Evolutionary conservation across 2,329 filamentous ascomycete species (phyloP).

Genomic region (Pyricularia sp.): DNA sequence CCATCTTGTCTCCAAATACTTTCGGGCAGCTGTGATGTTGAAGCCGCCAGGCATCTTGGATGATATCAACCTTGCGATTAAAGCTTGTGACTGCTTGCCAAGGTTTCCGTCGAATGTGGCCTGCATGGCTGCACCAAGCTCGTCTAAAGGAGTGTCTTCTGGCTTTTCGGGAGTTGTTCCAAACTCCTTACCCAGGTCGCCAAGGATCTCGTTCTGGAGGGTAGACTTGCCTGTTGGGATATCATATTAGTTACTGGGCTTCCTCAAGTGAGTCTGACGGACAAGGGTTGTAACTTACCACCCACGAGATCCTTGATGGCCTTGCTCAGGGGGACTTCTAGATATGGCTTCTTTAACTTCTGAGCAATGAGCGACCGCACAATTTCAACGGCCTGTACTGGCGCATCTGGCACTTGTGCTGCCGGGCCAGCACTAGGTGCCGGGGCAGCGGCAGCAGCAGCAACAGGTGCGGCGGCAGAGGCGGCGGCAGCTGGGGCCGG

Average conservation of each 20-base stretch:
- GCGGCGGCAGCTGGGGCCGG: conserved; percentile 37
- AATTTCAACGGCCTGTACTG: conserved; percentile 82
- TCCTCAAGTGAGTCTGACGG: neutral
- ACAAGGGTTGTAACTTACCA: conserved; percentile 48
- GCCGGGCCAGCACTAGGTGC: conserved; percentile 75
- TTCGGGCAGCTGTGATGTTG: conserved; percentile 92
- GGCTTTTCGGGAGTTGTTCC: conserved; percentile 97
- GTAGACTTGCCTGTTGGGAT: conserved; percentile 78
- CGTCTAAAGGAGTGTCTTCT: conserved; percentile 93
- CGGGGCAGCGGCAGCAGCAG: conserved; percentile 41
- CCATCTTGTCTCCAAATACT: conserved; percentile 92
- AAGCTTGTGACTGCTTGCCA: conserved; percentile 88
- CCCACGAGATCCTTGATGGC: conserved; percentile 98
- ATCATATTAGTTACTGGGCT: conserved; percentile 7
- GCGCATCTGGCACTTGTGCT: conserved; percentile 74
- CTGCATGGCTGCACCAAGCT: conserved; percentile 92
- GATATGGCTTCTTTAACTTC: conserved; percentile 90
- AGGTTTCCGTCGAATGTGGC: conserved; percentile 98
- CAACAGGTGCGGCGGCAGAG: conserved; percentile 37
- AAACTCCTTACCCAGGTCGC: conserved; percentile 96
- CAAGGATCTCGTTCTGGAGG: conserved; percentile 95
- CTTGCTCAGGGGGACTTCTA: conserved; percentile 86
- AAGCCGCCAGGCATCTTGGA: conserved; percentile 99
- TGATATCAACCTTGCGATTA: conserved; percentile 90
- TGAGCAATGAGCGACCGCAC: conserved; percentile 85